phyloP scores from a whole-genome alignment of 345 rosid genomes.

The Rhodamnia rubescens region DNA sequence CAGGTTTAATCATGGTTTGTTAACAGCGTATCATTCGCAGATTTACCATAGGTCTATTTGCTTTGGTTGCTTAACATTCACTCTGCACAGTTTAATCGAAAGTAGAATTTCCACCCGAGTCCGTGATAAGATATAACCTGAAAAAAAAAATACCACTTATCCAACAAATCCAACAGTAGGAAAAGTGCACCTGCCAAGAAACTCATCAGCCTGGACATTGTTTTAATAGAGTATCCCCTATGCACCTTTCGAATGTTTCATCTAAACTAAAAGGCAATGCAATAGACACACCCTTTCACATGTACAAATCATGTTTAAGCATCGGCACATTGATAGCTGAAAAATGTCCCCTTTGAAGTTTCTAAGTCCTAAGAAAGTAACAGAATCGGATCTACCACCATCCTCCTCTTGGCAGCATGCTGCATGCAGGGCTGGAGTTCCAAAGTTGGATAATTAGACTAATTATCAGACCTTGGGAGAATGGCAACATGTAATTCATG shows the following conservation, averaged over 20 bases:
- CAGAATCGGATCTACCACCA: not conserved
- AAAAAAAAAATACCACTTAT: not conserved
- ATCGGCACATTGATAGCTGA: not conserved
- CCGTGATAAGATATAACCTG: not conserved
- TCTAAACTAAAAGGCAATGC: not conserved
- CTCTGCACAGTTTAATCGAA: not conserved
- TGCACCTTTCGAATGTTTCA: not conserved
- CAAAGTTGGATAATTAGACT: not conserved
- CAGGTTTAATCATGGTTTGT: not conserved
- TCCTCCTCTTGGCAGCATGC: not conserved
- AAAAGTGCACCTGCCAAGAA: not conserved
- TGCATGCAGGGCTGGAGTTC: not conserved
- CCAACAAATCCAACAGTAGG: not conserved
- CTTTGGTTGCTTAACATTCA: not conserved
- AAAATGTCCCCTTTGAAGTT: not conserved
- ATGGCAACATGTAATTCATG: not conserved
- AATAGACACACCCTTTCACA: not conserved
- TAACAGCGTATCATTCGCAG: not conserved
- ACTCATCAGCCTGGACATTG: not conserved
- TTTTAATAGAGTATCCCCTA: not conserved
- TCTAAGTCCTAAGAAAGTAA: not conserved
- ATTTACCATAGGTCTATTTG: not conserved
- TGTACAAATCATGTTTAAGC: not conserved
- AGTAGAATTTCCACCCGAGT: not conserved
- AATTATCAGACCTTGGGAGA: not conserved